These are phyloP conservation scores for Trypanosoma vivax DNA, from an alignment of 208 protist genomes.

Conservation along the genomic window DNA sequence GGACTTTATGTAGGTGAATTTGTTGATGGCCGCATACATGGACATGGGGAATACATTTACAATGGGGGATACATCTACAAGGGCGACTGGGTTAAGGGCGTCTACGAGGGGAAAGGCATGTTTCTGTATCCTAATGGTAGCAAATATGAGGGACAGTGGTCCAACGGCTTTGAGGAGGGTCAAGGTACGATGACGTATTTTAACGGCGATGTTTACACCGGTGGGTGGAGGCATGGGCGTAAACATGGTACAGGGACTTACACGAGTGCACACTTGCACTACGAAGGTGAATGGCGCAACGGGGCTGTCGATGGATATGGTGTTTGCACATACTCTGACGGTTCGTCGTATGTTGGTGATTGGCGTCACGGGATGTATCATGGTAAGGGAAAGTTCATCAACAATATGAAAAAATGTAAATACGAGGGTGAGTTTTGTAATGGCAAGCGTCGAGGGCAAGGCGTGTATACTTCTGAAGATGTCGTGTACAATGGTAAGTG, in stretches of 20 bases:
- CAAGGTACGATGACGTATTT: slow-evolving; percentile 64
- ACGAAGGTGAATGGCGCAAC: slow-evolving; percentile 76
- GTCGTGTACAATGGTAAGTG: slow-evolving; percentile 75
- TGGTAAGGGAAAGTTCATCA: slow-evolving; percentile 44
- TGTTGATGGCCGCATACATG: slow-evolving; percentile 61
- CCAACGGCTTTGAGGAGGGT: slow-evolving; percentile 58
- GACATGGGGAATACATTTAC: slow-evolving; percentile 86
- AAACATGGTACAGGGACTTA: slow-evolving; percentile 74
- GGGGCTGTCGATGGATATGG: slow-evolving; percentile 54
- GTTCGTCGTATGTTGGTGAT: slow-evolving; percentile 60
- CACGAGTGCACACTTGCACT: slow-evolving; percentile 33
- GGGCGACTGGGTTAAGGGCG: slow-evolving; percentile 72
- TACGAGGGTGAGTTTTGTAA: slow-evolving; percentile 64
- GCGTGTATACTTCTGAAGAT: slow-evolving; percentile 39
- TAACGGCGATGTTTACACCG: slow-evolving; percentile 74
- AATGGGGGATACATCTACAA: slow-evolving; percentile 86
- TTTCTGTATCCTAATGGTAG: slow-evolving; percentile 64
- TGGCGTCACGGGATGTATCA: slow-evolving; percentile 61
- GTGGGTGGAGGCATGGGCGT: slow-evolving; percentile 62
- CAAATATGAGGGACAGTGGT: slow-evolving; percentile 77
- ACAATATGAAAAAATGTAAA: slow-evolving; percentile 8
- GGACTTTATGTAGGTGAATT: slow-evolving; percentile 77
- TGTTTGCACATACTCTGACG: slow-evolving; percentile 60
- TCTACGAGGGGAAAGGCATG: slow-evolving; percentile 68
- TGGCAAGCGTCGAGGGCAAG: slow-evolving; percentile 62